Percentiles rank a stretch among this genome's conserved stretches.
Evolutionary conservation across 192 early-diverging fungal species (phyloP).

Genomic region (Chytriomyces confervae): DNA sequence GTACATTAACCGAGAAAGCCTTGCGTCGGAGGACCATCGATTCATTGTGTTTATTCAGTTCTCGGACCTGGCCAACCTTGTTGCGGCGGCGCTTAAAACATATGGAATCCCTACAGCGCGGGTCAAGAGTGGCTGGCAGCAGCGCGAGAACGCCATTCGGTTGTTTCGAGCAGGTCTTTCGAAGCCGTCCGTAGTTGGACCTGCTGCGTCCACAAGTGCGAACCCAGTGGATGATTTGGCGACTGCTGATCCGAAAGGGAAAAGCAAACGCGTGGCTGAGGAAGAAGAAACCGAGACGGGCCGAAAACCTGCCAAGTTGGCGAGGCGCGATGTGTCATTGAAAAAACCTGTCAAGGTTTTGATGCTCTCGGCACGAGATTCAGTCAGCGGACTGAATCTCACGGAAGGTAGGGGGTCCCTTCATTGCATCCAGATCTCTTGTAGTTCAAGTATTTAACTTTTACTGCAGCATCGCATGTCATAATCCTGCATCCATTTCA

Average conservation of each 20-base stretch:
- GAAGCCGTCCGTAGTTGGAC: too few species aligned
- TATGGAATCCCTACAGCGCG: constrained; percentile 31
- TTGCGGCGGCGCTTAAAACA: constrained; percentile 22
- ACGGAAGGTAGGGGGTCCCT: constrained; percentile 26
- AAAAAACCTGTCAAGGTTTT: constrained; percentile 30
- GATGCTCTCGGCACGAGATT: constrained; percentile 33
- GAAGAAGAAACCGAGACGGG: too few species aligned
- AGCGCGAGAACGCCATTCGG: constrained; percentile 15
- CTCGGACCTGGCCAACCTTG: constrained; percentile 26
- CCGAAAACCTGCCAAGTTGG: too few species aligned
- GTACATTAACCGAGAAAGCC: constrained; percentile 16
- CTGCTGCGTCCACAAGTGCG: too few species aligned
- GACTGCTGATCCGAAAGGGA: too few species aligned
- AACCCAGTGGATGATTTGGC: too few species aligned
- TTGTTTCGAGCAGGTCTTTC: constrained; percentile 17
- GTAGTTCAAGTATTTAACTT: neutral
- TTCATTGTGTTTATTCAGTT: constrained; percentile 36
- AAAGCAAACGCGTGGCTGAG: too few species aligned
- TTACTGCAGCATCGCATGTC: neutral
- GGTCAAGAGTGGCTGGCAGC: constrained; percentile 27
- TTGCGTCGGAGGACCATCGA: neutral
- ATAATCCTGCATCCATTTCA: constrained; percentile 29
- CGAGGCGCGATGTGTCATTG: neutral
- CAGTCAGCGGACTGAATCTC: constrained; percentile 35
- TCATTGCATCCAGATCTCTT: too few species aligned